These are phyloP conservation scores for Arabis hirsuta DNA, from an alignment of 345 rosid species.

Conservation along the genomic window DNA sequence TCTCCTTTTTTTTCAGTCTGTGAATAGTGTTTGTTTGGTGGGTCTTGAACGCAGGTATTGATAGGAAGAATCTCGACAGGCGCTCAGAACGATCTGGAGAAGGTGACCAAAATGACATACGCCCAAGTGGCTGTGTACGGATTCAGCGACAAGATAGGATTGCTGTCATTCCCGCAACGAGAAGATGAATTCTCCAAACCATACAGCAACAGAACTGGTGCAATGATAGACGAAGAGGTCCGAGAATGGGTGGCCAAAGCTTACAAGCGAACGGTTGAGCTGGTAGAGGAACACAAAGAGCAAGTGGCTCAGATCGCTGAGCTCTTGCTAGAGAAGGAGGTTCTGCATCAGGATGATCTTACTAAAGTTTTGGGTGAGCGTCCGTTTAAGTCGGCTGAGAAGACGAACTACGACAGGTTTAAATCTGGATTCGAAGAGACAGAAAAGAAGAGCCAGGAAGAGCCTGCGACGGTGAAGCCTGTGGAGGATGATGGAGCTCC, in stretches of 20 bases:
- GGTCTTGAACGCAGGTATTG: constrained; percentile 59
- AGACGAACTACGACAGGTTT: constrained; percentile 74
- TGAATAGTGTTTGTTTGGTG: constrained; percentile 21
- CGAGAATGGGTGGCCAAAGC: constrained; percentile 91
- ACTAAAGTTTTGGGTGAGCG: constrained; percentile 75
- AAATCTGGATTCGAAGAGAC: constrained; percentile 69
- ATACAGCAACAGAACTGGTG: constrained; percentile 90
- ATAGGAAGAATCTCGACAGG: constrained; percentile 91
- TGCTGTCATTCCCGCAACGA: constrained; percentile 87
- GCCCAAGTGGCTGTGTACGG: constrained; percentile 98
- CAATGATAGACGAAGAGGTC: constrained; percentile 80
- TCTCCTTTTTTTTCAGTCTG: neutral
- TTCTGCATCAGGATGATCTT: constrained; percentile 86
- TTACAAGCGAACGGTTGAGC: constrained; percentile 59
- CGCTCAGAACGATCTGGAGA: constrained; percentile 95
- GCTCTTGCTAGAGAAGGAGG: constrained; percentile 82
- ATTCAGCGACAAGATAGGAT: constrained; percentile 93
- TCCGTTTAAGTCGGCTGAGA: constrained; percentile 69
- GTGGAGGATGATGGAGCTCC: constrained; percentile 57
- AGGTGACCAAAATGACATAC: constrained; percentile 93
- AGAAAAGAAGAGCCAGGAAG: constrained; percentile 37
- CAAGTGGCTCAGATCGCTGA: constrained; percentile 83
- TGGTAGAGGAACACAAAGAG: constrained; percentile 83
- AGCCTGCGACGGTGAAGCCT: constrained; percentile 35
- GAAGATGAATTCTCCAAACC: constrained; percentile 90